Conservation (phyloP, 2,329 filamentous ascomycete species). For the Penicillium sp. region DNA sequence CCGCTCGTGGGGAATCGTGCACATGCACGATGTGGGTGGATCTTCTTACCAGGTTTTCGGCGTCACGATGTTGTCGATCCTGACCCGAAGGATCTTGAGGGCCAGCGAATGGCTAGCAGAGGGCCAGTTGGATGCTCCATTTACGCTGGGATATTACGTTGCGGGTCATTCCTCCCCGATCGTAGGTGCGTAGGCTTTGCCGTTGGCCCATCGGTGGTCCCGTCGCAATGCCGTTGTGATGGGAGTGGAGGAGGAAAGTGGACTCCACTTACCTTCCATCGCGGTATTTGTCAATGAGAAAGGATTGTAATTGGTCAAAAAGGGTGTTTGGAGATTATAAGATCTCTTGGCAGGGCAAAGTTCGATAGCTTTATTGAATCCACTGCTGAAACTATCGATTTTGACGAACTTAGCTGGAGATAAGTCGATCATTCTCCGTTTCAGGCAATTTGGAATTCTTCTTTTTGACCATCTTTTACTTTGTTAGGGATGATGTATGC, state of each 20-base stretch:
- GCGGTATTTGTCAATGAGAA: conserved; percentile 3
- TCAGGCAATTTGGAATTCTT: too few relatives aligned
- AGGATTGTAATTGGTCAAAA: background rate
- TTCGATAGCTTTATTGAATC: conserved; percentile 1
- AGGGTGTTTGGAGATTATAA: conserved; percentile 2
- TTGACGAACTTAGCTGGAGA: background rate
- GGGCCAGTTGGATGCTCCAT: background rate
- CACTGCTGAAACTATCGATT: conserved; percentile 3
- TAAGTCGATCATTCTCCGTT: too few relatives aligned
- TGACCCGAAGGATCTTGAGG: background rate
- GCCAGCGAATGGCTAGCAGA: too few relatives aligned
- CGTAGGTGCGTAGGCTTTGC: background rate
- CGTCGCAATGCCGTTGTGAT: background rate
- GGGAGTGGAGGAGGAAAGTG: background rate
- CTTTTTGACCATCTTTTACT: too few relatives aligned
- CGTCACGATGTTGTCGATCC: background rate
- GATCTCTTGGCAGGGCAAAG: conserved; percentile 7
- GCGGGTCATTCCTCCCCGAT: background rate
- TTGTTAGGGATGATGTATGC: too few relatives aligned
- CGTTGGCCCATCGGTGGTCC: background rate
- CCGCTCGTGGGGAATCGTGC: background rate
- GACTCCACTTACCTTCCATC: background rate
- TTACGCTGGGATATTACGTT: background rate
- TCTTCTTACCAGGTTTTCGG: background rate
- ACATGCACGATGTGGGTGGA: conserved; percentile 1